Evolutionary conservation across 2,329 filamentous ascomycete genomes (phyloP).

Genomic region (Colletotrichum tropicicola): DNA sequence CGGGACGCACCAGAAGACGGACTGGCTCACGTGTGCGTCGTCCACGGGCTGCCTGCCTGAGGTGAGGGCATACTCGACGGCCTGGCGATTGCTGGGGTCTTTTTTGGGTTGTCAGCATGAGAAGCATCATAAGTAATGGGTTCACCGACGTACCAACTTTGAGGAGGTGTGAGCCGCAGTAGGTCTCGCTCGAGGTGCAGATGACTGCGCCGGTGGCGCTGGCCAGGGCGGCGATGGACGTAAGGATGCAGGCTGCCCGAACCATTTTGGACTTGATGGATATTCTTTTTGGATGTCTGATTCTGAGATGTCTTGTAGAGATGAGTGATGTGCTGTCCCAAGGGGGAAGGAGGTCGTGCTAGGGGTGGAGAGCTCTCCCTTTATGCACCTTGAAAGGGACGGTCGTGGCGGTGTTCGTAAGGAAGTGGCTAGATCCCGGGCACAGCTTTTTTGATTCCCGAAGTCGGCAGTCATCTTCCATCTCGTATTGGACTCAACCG

Average conservation of each 20-base stretch:
- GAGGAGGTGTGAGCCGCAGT: constrained; percentile 23
- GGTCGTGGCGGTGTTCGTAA: too few relatives aligned
- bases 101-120: neutral
- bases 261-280: neutral
- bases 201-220: neutral
- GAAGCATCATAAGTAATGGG: neutral
- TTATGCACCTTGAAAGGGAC: too few relatives aligned
- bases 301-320: neutral
- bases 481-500: too few relatives aligned
- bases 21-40: constrained; percentile 11
- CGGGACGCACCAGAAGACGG: constrained; percentile 25
- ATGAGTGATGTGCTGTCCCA: neutral
- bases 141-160: neutral
- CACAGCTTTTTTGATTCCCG: too few relatives aligned
- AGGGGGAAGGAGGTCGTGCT: neutral
- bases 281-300: neutral
- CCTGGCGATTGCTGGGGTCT: constrained; percentile 5
- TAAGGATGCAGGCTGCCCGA: neutral
- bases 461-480: too few relatives aligned
- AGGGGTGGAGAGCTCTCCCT: neutral
- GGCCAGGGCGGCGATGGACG: neutral
- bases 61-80: neutral
- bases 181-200: constrained; percentile 14
- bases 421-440: too few relatives aligned
- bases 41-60: constrained; percentile 12